These are phyloP conservation scores for Podaxis sp. DNA, from an alignment of 768 basidiomycete species.

Conservation along the genomic window DNA sequence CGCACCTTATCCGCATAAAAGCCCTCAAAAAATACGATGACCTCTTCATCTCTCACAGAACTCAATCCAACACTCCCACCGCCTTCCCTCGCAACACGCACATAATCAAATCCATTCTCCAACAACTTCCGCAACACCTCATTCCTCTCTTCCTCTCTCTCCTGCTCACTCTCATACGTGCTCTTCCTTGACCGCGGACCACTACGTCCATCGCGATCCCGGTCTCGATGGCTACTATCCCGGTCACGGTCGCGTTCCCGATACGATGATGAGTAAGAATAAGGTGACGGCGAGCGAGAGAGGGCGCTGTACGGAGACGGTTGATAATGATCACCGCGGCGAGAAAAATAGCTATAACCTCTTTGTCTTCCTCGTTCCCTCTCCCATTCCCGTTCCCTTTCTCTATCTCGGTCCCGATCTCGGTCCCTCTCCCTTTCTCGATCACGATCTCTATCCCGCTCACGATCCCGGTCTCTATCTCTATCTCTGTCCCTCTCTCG, in stretches of 20 bases:
- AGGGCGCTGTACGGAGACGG: conserved; percentile 4
- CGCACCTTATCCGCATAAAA: conserved; percentile 74
- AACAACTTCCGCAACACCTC: conserved; percentile 47
- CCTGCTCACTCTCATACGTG: conserved; percentile 23
- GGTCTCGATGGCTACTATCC: neutral
- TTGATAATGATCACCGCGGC: conserved; percentile 9
- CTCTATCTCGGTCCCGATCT: conserved; percentile 7
- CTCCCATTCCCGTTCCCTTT: conserved; percentile 15
- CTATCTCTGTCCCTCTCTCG: neutral
- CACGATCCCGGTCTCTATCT: neutral
- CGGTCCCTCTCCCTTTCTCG: conserved; percentile 4
- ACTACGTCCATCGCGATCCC: neutral
- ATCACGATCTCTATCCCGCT: neutral
- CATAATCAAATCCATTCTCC: conserved; percentile 62
- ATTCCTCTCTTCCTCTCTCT: conserved; percentile 31
- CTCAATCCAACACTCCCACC: conserved; percentile 38
- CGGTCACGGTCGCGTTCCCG: conserved; percentile 9
- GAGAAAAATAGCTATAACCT: conserved; percentile 5
- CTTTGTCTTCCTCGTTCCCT: conserved; percentile 8
- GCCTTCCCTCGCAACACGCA: conserved; percentile 46
- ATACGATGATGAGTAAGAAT: conserved; percentile 8
- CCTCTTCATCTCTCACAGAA: conserved; percentile 59
- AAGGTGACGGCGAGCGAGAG: conserved; percentile 9
- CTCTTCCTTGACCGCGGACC: neutral
- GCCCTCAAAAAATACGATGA: conserved; percentile 61